These are phyloP conservation scores for Plectosphaerella sp. DNA, from an alignment of 2,329 filamentous ascomycete species.

Conservation along the genomic window DNA sequence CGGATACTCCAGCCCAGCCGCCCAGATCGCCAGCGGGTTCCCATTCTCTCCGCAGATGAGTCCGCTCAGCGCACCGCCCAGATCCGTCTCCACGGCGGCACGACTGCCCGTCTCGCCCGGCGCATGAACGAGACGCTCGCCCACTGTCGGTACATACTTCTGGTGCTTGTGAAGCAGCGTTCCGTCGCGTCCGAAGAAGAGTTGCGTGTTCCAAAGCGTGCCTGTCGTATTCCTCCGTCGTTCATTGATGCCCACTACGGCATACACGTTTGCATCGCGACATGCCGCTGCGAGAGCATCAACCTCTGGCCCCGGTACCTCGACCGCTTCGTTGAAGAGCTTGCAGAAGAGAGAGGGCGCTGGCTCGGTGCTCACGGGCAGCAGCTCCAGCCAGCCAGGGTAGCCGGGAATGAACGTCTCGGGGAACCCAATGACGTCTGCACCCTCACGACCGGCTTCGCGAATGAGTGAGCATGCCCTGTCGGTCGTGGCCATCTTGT, in stretches of 20 bases:
- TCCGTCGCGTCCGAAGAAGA: slow-evolving; percentile 11
- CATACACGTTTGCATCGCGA: slow-evolving; percentile 6
- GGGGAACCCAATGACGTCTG: slow-evolving; percentile 11
- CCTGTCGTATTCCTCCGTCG: slow-evolving; percentile 8
- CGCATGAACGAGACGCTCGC: slow-evolving; percentile 9
- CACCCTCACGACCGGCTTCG: slow-evolving; percentile 10
- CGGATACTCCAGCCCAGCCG: slow-evolving; percentile 9
- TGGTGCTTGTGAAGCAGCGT: slow-evolving; percentile 12
- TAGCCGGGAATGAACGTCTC: slow-evolving; percentile 11
- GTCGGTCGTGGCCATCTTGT: slow-evolving; percentile 11
- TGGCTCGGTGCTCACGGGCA: slow-evolving; percentile 3
- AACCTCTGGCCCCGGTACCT: slow-evolving; percentile 10
- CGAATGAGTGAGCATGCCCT: slow-evolving; percentile 10
- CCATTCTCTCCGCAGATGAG: slow-evolving; percentile 15
- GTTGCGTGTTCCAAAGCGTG: slow-evolving; percentile 12
- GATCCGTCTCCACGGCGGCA: slow-evolving; percentile 5
- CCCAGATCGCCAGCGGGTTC: slow-evolving; percentile 10
- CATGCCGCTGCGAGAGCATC: slow-evolving; percentile 7
- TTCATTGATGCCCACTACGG: slow-evolving; percentile 11
- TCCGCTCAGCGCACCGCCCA: slow-evolving; percentile 8
- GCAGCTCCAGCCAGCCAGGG: slow-evolving; percentile 8
- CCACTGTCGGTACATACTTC: slow-evolving; percentile 12
- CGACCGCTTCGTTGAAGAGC: slow-evolving; percentile 9
- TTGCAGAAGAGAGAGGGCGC: slow-evolving; percentile 5
- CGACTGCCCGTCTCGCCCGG: slow-evolving; percentile 10